Conservation (phyloP, 345 rosid genomes). For the Populus nigra region DNA sequence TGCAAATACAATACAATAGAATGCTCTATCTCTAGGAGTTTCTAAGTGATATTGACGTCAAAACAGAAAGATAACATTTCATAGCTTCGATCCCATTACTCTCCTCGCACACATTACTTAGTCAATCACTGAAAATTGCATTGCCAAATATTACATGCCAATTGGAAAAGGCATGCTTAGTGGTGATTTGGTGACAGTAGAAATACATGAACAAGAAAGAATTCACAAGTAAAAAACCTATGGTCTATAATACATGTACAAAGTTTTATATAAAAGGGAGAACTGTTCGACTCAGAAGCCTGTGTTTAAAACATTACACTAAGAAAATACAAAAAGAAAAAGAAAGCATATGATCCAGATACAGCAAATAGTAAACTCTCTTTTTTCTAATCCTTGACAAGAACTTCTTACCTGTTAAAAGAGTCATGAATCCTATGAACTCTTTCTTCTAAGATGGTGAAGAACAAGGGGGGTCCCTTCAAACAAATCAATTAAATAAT, state of each 20-base stretch:
- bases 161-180: neutral
- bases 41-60: neutral
- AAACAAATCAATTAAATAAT: slow-evolving; percentile 68
- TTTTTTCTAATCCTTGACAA: slow-evolving; percentile 26
- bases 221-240: slow-evolving; percentile 17
- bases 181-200: slow-evolving; percentile 14
- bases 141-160: neutral
- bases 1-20: neutral
- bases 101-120: neutral
- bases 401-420: slow-evolving; percentile 32
- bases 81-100: slow-evolving; percentile 6
- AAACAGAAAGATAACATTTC: neutral
- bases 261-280: slow-evolving; percentile 31
- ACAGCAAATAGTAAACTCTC: slow-evolving; percentile 28
- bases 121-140: neutral
- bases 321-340: slow-evolving; percentile 12
- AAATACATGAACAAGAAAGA: slow-evolving; percentile 9
- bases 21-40: neutral
- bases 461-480: slow-evolving; percentile 83
- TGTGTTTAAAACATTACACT: slow-evolving; percentile 45
- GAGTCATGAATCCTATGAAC: slow-evolving; percentile 37
- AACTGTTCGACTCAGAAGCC: slow-evolving; percentile 34
- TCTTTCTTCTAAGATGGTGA: slow-evolving; percentile 77
- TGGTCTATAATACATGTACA: slow-evolving; percentile 55
- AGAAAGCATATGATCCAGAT: slow-evolving; percentile 31